Evolutionary conservation across 2,329 filamentous ascomycete species (phyloP).

Genomic region (Colletotrichum tropicicola): DNA sequence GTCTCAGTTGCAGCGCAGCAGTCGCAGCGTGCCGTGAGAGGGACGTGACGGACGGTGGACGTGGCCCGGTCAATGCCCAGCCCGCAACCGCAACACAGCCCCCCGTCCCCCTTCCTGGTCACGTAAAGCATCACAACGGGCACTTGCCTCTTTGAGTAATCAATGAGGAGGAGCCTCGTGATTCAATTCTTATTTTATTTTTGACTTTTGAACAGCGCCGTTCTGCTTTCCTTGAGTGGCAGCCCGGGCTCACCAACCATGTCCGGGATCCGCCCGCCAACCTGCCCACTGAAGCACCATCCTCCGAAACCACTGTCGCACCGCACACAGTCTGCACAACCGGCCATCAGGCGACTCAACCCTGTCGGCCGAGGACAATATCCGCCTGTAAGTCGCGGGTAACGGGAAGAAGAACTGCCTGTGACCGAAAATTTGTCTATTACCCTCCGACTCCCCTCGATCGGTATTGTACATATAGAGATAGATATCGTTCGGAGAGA

Average conservation of each 20-base stretch:
- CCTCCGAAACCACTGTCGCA: conserved; percentile 39
- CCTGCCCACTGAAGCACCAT: conserved; percentile 19
- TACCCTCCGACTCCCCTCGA: conserved; percentile 21
- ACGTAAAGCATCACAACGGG: background rate
- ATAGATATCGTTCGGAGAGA: conserved; percentile 16
- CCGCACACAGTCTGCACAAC: conserved; percentile 40
- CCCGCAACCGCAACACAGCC: conserved; percentile 13
- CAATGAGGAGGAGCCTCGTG: background rate
- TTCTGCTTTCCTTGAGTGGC: too few species aligned
- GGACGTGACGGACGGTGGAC: conserved; percentile 10
- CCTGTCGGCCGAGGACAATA: conserved; percentile 35
- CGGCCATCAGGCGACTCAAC: conserved; percentile 40
- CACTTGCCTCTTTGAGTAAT: background rate
- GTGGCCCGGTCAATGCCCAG: conserved; percentile 25
- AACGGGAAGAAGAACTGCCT: background rate
- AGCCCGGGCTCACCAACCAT: background rate
- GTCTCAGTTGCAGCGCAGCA: conserved; percentile 22
- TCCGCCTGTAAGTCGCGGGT: background rate
- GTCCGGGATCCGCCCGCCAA: conserved; percentile 1
- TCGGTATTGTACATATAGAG: conserved; percentile 27
- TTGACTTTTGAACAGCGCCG: too few species aligned
- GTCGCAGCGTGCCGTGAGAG: conserved; percentile 8
- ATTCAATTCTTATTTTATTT: background rate
- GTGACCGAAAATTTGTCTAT: conserved; percentile 22
- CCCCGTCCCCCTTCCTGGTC: conserved; percentile 1